A percentile compares a stretch with the other conserved stretches of the same genome.
phyloP scores from a whole-genome alignment of 2,329 filamentous ascomycete genomes.

The Aspergillus ibericus region DNA sequence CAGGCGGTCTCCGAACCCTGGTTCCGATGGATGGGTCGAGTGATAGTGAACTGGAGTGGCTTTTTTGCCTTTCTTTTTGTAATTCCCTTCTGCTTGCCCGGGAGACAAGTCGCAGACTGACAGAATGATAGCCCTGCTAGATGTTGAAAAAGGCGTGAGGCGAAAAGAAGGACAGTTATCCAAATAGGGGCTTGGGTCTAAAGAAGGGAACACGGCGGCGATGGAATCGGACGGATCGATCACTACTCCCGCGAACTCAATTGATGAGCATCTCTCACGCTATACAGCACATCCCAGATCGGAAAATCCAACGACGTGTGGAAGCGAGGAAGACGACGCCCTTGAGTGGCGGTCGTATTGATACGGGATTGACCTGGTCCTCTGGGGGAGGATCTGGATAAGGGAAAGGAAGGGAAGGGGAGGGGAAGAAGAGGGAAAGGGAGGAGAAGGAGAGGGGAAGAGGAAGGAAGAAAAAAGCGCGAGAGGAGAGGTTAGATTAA shows the following conservation, averaged over 20 bases:
- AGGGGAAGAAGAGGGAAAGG: constrained; percentile 56
- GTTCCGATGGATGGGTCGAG: neutral
- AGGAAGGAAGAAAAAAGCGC: constrained; percentile 15
- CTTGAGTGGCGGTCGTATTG: constrained; percentile 9
- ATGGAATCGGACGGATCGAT: constrained; percentile 31
- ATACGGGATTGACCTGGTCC: constrained; percentile 4
- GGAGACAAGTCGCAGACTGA: neutral
- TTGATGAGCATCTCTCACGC: constrained; percentile 44
- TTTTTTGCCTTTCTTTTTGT: neutral
- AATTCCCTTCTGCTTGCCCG: neutral
- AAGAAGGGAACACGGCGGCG: constrained; percentile 15
- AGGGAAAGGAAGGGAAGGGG: constrained; percentile 45
- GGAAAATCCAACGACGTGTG: constrained; percentile 7
- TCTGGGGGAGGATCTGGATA: neutral
- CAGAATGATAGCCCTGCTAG: constrained; percentile 14
- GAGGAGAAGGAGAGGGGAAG: constrained; percentile 31
- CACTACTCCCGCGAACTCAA: constrained; percentile 36
- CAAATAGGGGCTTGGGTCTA: constrained; percentile 17
- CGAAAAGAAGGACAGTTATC: constrained; percentile 37
- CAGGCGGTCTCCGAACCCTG: constrained; percentile 1
- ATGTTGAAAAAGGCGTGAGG: constrained; percentile 43
- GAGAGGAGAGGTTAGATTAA: constrained; percentile 15
- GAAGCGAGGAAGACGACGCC: constrained; percentile 15
- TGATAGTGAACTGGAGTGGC: constrained; percentile 6
- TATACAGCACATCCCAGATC: constrained; percentile 23